Evolutionary conservation across 176 grass and related monocot species (phyloP), one percentile per base, ranked within the genome.

Genomic region (Oryza officinalis): DNA sequence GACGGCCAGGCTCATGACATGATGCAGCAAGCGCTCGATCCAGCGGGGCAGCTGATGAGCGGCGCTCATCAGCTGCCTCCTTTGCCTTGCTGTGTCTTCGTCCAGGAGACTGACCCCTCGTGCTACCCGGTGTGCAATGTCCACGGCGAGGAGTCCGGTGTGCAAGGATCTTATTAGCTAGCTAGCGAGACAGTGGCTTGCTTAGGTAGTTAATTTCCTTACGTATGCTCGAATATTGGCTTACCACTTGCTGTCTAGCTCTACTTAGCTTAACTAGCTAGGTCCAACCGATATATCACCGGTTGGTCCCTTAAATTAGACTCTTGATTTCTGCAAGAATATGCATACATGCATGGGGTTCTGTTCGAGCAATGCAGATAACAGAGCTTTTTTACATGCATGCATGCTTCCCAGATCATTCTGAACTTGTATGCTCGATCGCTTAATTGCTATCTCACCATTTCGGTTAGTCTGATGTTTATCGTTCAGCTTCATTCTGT

Each of bases 51-150:
- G n/a, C 57, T 60, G 83, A 82, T 83, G 60, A 69, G 67, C 20
- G 76, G 47, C n/a, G 61, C 80, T 22, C 84, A 90, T 63, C 84
- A 83, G 70, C 88, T 90, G 75, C 88, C 88, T 43, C 88, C 88
- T n/a, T 9, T 90, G 84, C 88, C 88, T 69, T 67, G 84, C 12
- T 90, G 88, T 31, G 25, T 87, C 31, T 83, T 83, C 31, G 67
- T 74, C 10, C 84, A 90, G 1, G 84, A 87, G 17, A 28, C 79
- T 28, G 67, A 60, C 6, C 22, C 61, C 8, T 37, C 84, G 31
- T 90, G 84, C 88, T 90, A 87, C 80, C 75, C 84, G 4, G 37
- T 25, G 63, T 78, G 84, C 20, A 65, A 76, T 47, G 80, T 79
- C 61, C 68, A 87, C 5, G 80, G 76, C 17, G 87, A 69, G 52